A percentile compares a stretch with the other conserved stretches of the same genome.
Conservation (phyloP, 345 rosid species). For the Limnanthes douglasii region DNA sequence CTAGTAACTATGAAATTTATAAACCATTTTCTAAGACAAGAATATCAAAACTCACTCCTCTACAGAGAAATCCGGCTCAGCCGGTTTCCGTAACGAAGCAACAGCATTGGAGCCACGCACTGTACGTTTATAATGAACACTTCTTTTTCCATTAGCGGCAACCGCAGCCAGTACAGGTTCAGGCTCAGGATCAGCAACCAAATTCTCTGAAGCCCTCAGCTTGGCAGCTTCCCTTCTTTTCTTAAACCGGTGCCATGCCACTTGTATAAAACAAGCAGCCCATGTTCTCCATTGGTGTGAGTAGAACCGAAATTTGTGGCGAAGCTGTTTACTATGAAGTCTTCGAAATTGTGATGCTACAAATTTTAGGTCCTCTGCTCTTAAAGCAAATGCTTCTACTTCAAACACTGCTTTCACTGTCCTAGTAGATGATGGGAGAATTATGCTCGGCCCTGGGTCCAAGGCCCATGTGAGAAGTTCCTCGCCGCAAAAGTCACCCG, state of each 20-base stretch:
- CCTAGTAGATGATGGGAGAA: constrained; percentile 69
- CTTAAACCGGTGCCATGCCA: constrained; percentile 62
- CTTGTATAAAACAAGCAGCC: constrained; percentile 85
- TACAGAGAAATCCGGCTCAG: constrained; percentile 73
- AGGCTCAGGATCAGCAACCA: constrained; percentile 4
- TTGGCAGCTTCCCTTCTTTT: constrained; percentile 41
- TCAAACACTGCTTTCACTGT: constrained; percentile 66
- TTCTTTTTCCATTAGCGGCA: too few relatives aligned
- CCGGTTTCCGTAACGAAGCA: constrained; percentile 50
- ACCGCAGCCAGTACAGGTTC: constrained; percentile 2
- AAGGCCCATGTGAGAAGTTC: constrained; percentile 84
- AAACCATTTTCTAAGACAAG: too few relatives aligned
- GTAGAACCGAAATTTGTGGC: constrained; percentile 72
- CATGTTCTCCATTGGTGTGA: constrained; percentile 86
- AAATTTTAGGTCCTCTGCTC: constrained; percentile 65
- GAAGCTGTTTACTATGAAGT: constrained; percentile 66
- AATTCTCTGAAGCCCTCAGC: constrained; percentile 29
- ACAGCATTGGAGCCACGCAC: constrained; percentile 26
- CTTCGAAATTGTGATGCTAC: constrained; percentile 76
- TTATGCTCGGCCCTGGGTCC: constrained; percentile 50
- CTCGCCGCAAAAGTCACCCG: constrained; percentile 86
- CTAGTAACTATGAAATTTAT: too few relatives aligned
- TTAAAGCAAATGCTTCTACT: constrained; percentile 74
- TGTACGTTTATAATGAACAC: constrained; percentile 15
- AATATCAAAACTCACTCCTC: too few relatives aligned